Percentiles rank a stretch among this genome's conserved stretches.
phyloP scores from a whole-genome alignment of 2,329 filamentous ascomycete species.

The Aureobasidium sp. region DNA sequence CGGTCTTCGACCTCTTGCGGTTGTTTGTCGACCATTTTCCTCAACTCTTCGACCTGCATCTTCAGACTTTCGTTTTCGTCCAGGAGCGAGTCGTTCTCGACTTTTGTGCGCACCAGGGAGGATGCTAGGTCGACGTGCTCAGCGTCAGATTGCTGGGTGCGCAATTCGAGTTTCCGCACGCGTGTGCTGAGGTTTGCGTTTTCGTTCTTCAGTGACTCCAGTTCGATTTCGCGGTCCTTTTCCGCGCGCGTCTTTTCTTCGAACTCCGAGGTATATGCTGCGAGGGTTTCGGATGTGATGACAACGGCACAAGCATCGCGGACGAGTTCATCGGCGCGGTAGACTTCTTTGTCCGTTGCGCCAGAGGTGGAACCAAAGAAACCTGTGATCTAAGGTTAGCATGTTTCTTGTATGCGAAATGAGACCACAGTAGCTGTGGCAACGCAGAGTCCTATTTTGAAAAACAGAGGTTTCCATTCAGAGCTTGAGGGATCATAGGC shows the following conservation, averaged over 20 bases:
- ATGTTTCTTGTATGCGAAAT: not conserved
- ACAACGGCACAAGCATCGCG: constrained; percentile 85
- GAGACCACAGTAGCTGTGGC: not conserved
- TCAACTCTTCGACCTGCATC: constrained; percentile 77
- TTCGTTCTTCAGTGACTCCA: constrained; percentile 63
- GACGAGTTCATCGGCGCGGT: constrained; percentile 87
- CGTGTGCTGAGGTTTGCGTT: constrained; percentile 64
- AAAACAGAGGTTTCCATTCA: not conserved
- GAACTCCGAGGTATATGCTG: constrained; percentile 79
- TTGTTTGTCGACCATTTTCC: constrained; percentile 81
- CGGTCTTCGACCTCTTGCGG: constrained; percentile 78
- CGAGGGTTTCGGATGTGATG: constrained; percentile 75
- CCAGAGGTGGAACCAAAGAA: constrained; percentile 84
- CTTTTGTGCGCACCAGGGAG: constrained; percentile 84
- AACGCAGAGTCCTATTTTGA: not conserved
- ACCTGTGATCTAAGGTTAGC: not conserved
- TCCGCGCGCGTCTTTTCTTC: constrained; percentile 81
- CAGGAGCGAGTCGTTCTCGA: constrained; percentile 81
- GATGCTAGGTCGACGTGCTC: constrained; percentile 90
- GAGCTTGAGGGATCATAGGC: not conserved
- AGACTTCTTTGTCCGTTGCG: constrained; percentile 90
- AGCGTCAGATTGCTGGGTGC: constrained; percentile 77
- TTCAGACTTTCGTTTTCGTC: constrained; percentile 86
- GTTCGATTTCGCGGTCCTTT: constrained; percentile 72
- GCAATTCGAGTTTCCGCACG: constrained; percentile 79